phyloP scores from a whole-genome alignment of 2,329 filamentous ascomycete genomes.

The Aspergillus brunneoviolaceus region DNA sequence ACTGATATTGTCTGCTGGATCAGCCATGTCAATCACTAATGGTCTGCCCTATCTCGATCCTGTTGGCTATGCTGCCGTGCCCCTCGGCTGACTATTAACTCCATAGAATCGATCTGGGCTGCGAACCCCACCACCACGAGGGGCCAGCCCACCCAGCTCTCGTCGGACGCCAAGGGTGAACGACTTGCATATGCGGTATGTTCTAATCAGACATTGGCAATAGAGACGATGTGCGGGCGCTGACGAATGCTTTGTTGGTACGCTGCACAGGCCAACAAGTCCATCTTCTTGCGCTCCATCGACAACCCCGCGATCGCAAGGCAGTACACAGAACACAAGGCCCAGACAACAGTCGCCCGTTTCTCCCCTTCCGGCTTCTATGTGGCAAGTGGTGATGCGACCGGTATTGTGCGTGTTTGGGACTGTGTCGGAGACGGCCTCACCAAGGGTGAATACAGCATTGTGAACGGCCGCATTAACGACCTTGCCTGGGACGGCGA shows the following conservation, averaged over 20 bases:
- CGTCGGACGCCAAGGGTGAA: slow-evolving; percentile 83
- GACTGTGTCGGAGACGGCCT: slow-evolving; percentile 81
- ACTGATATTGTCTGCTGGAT: slow-evolving; percentile 11
- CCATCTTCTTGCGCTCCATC: slow-evolving; percentile 91
- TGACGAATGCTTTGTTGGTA: not conserved
- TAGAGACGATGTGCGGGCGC: not conserved
- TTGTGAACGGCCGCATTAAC: slow-evolving; percentile 92
- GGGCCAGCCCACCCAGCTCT: slow-evolving; percentile 85
- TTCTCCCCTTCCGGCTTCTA: slow-evolving; percentile 96
- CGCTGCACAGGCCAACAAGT: slow-evolving; percentile 78
- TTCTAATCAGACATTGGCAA: not conserved
- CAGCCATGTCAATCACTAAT: slow-evolving; percentile 47
- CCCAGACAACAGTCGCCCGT: slow-evolving; percentile 84
- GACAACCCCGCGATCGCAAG: slow-evolving; percentile 80
- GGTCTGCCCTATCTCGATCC: slow-evolving; percentile 29
- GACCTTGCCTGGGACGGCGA: slow-evolving; percentile 98
- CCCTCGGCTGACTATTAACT: slow-evolving; percentile 9
- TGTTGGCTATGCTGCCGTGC: not conserved
- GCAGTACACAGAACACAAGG: slow-evolving; percentile 90
- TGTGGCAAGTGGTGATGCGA: slow-evolving; percentile 84
- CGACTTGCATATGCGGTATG: slow-evolving; percentile 85
- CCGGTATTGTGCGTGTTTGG: slow-evolving; percentile 87
- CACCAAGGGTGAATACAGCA: slow-evolving; percentile 91
- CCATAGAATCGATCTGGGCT: slow-evolving; percentile 71
- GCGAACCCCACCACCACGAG: slow-evolving; percentile 79